Evolutionary conservation across 2,329 filamentous ascomycete species (phyloP), one percentile per base, ranked within the genome.

Genomic region (Sclerotinia trifoliorum): DNA sequence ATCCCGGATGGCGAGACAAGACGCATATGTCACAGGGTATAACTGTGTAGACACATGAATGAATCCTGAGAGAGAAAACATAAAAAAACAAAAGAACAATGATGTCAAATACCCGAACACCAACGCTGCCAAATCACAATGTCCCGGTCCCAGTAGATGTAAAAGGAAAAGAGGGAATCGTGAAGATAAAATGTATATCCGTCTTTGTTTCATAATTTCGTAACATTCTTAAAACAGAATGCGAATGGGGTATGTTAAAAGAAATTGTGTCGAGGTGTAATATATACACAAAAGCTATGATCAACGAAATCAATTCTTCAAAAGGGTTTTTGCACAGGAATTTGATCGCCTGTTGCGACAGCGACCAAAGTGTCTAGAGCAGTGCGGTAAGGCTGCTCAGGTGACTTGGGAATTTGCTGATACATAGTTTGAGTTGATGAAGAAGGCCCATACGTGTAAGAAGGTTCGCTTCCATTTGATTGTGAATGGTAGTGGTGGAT

Each of bases 351-450:
- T 2, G 87, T 88, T 5, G 87, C 87, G 54, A 88, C 86, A 6
- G 87, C 86, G n/a, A 89, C 87, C 11, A 90, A 81, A 32, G 87
- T 85, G 70, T 89, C 85, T 6, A 90, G 78, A 51, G 86, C 80
- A 61, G 82, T 80, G 83, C 88, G 84, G 54, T 85, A 61, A 24
- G 46, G 83, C 52, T 80, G 80, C 42, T 78, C 76, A 6, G 79
- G 72, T 68, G 66, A 62, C 65, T 75, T 75, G 2, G 74, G 72
- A 10, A 66, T 68, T 64, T 74, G 70, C n/a, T 80, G 62, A 70
- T 78, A 2, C 77, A 77, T 26, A 75, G 74, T 11, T 76, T 73
- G 51, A 76, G 75, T 24, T 39, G 78, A 75, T 10, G 75, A 68
- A 6, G 73, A 70, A 5, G 74, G 73, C 24, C 74, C 64, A 49